Evolutionary conservation across 2,329 filamentous ascomycete species (phyloP).

Genomic region (Phialocephala sp.): DNA sequence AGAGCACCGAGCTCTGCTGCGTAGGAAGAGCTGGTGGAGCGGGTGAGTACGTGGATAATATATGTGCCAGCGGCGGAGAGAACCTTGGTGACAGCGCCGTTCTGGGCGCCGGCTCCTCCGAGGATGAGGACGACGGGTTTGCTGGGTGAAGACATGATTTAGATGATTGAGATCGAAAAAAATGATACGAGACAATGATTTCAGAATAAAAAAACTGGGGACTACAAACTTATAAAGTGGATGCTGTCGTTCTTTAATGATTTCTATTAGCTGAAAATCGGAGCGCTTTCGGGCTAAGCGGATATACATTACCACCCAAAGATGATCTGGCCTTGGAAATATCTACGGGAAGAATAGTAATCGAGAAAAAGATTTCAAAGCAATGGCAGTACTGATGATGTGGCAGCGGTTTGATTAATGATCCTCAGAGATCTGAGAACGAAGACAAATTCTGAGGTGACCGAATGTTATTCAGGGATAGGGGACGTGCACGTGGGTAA

Average conservation of each 20-base stretch:
- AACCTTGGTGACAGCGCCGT: constrained; percentile 1
- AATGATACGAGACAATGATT: neutral
- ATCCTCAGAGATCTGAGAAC: neutral
- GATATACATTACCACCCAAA: too few relatives aligned
- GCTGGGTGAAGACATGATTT: neutral
- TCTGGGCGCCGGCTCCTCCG: constrained; percentile 7
- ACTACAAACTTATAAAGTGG: too few relatives aligned
- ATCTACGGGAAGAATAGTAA: neutral
- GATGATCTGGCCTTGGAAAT: neutral
- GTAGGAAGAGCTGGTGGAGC: constrained; percentile 49
- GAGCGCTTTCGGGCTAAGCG: too few relatives aligned
- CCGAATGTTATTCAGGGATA: too few relatives aligned
- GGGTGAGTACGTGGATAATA: constrained; percentile 49
- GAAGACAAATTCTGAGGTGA: neutral
- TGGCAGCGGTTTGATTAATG: neutral
- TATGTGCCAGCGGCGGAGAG: constrained; percentile 9
- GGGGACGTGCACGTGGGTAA: too few relatives aligned
- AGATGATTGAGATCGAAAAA: neutral
- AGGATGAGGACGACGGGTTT: constrained; percentile 3
- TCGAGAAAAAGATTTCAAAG: neutral
- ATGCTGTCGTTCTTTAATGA: too few relatives aligned
- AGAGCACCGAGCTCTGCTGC: constrained; percentile 50
- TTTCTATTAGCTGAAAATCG: too few relatives aligned
- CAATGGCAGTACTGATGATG: neutral
- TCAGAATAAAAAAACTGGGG: too few relatives aligned